Evolutionary conservation across 1,284 basidiomycete genomes (phyloP), one percentile per base, ranked within the genome.

Genomic region (Cystobasidium sp.): DNA sequence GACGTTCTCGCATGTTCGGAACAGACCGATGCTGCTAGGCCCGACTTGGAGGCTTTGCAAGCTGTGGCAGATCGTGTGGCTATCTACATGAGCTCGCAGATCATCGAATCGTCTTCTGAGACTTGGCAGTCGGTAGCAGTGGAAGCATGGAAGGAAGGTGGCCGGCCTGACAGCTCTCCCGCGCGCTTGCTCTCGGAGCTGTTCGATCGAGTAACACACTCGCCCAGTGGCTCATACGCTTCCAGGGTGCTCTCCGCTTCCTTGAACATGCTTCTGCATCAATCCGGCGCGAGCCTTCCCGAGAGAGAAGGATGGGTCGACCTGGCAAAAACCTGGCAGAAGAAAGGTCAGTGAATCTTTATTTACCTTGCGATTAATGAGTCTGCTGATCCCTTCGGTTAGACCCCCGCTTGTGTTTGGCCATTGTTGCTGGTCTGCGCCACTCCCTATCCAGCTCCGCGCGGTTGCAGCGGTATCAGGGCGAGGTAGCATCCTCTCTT

Each of bases 401-500:
- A 94, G 92, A 89, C 18, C 88, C 90, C 0, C 85, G 88, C 76
- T 86, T 89, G 0, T 85, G 89, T 0, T 84, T 91, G 69, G 87
- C 89, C 0, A 87, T 95, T 71, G 82, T 91, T 6, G 83, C 85
- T 9, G 87, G 89, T 1, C 83, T 94, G 65, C 87, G 89, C 24
- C 83, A 85, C 24, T 85, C 87, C 51, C 87, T 89, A 0, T 85
- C 88, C 0, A 91, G 93, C 77, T 88, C 90, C 1, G 87, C 88
- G 1, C 86, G 87, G 8, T 87, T 97, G 53, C 90, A 91, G 75
- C 87, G 91, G 9, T 92, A 92, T 78, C 88, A 95, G 44, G 98
- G 97, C 81, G 92, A 97, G 80, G 85, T 95, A 7, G 95, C 94
- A 0, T 91, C 92, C 24, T 86, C 86, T 20, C 82, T 96, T 1